These are phyloP conservation scores for Penicillium polonicum DNA, from an alignment of 2,329 filamentous ascomycete genomes.

Conservation along the genomic window DNA sequence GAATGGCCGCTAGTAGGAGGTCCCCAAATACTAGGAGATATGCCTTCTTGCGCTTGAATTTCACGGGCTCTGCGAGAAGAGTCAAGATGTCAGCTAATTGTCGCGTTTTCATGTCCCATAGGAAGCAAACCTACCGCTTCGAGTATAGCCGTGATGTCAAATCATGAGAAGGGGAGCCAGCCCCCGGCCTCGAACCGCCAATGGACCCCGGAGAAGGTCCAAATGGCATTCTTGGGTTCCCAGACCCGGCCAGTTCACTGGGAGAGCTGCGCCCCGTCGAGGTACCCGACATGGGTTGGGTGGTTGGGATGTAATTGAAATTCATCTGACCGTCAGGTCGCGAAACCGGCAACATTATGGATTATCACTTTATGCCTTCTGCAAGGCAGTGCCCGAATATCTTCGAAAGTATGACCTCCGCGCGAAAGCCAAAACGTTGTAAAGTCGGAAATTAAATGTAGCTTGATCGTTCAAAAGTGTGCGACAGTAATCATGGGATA, in stretches of 20 bases:
- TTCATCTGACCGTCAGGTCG: slow-evolving; percentile 81
- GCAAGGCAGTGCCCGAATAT: slow-evolving; percentile 16
- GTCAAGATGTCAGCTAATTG: slow-evolving; percentile 13
- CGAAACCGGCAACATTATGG: slow-evolving; percentile 83
- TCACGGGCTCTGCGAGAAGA: slow-evolving; percentile 70
- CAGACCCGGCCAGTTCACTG: slow-evolving; percentile 67
- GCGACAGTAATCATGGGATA: slow-evolving; percentile 5
- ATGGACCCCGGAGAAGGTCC: slow-evolving; percentile 59
- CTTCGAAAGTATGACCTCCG: slow-evolving; percentile 14
- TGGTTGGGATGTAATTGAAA: slow-evolving; percentile 72
- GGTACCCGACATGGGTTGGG: slow-evolving; percentile 71
- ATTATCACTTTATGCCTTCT: slow-evolving; percentile 55
- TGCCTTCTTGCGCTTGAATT: slow-evolving; percentile 93
- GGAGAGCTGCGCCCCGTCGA: slow-evolving; percentile 79
- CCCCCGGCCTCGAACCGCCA: slow-evolving; percentile 69
- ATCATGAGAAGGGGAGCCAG: slow-evolving; percentile 95
- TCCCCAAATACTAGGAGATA: slow-evolving; percentile 79
- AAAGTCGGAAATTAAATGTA: slow-evolving; percentile 11
- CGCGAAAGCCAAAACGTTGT: slow-evolving; percentile 9
- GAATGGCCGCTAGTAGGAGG: slow-evolving; percentile 96
- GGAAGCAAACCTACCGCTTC: slow-evolving; percentile 70
- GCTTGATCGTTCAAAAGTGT: slow-evolving; percentile 21
- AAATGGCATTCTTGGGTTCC: slow-evolving; percentile 69
- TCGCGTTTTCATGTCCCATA: neutral
- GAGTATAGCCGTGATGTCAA: slow-evolving; percentile 78